phyloP scores from a whole-genome alignment of 352 stramenopile genomes.

The Albugo candida region DNA sequence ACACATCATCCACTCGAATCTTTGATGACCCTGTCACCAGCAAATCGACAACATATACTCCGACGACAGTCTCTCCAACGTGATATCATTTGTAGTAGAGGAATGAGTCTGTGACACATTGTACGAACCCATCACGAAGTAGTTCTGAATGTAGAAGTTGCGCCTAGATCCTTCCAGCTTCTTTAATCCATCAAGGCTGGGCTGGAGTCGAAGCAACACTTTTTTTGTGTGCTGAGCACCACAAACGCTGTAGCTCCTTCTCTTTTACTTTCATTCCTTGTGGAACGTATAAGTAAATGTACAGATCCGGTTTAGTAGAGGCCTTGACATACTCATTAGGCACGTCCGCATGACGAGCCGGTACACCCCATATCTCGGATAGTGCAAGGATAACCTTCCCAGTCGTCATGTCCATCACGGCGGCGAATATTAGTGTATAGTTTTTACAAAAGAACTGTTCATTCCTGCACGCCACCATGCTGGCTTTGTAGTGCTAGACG shows the following conservation, averaged over 20 bases:
- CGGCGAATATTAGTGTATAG: slow-evolving; percentile 1
- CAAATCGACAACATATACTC: slow-evolving; percentile 16
- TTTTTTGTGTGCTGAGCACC: neutral
- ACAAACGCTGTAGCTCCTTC: too few species aligned
- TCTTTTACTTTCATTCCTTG: neutral
- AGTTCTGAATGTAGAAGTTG: slow-evolving; percentile 1
- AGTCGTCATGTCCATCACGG: slow-evolving; percentile 1
- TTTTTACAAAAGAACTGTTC: neutral
- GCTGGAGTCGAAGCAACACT: slow-evolving; percentile 3
- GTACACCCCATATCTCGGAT: neutral
- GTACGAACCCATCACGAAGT: neutral
- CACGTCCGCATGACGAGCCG: slow-evolving; percentile 1
- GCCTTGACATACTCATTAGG: slow-evolving; percentile 4
- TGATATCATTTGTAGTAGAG: neutral
- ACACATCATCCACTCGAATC: slow-evolving; percentile 3
- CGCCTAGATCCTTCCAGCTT: slow-evolving; percentile 1
- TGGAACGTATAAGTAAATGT: slow-evolving; percentile 2
- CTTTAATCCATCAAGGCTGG: slow-evolving; percentile 4
- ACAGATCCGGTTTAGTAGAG: neutral
- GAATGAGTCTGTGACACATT: neutral
- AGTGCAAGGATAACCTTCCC: slow-evolving; percentile 2
- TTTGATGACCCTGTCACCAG: slow-evolving; percentile 8
- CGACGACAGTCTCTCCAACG: slow-evolving; percentile 1
- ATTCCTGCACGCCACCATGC: slow-evolving; percentile 2
- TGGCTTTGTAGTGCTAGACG: slow-evolving; percentile 5